Base-by-base conservation (phyloP, 2,329 filamentous ascomycete genomes). In the Fusarium veterinarium region DNA sequence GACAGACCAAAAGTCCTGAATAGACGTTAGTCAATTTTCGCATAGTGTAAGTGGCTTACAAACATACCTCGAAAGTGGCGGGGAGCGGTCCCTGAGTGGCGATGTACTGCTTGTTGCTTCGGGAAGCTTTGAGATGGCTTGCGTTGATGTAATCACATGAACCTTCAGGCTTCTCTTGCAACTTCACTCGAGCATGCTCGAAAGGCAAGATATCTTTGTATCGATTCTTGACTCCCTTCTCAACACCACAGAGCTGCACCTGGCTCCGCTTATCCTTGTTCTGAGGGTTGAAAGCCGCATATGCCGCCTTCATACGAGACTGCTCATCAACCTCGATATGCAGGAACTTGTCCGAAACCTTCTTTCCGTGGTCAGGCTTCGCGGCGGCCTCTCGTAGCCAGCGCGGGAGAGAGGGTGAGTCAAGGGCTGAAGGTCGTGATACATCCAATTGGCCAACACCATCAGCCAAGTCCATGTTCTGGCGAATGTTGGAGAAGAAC, bases 121-220 rank as follows among this genome's bases (percentile, higher is more conserved):
- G 89, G 33, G 91, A 89, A 3, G 95, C 89, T 79, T 93, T 91
- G 69, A 98, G 85, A 75, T 97, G 90, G 80, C 93, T 98, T 23
- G 95, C 96, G 79, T 99, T 99, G 83, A 99, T 91, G 78, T 99
- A 99, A 81, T 99, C 96, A 81, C 95, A 97, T 28, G 86, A 87
- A 17, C 91, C 92, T 3, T 88, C 84, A 0, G 88, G 84, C 40
- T 92, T 89, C 45, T 90, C 89, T 73, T 93, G 87, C 51, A 99
- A 83, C 73, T 90, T 94, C 60, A 99, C 96, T 66, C 96, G 87
- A 6, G 94, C 91, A 81, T 99, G 96, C 78, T 98, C 95, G 79
- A 97, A 99, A 0, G 96, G 96, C 83, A 97, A 91, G 62, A 98
- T 98, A 75, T 98, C 97, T 84, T 98, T 98, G 85, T 99, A 99